These are phyloP conservation scores for Apophysomyces trapeziformis DNA, from an alignment of 371 early-diverging fungal species.

Conservation along the genomic window DNA sequence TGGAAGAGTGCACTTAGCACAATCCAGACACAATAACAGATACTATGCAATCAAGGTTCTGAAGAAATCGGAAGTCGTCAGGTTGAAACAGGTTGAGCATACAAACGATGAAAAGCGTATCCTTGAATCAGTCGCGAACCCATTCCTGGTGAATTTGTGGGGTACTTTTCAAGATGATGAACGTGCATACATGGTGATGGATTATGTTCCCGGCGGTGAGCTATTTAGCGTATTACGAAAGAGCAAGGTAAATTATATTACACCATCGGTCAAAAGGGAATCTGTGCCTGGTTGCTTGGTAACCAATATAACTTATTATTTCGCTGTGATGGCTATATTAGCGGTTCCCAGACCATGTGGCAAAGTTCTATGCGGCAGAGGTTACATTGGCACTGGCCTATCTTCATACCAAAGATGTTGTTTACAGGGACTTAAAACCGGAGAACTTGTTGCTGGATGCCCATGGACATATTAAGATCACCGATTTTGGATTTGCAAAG, in stretches of 20 bases:
- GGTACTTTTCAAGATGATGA: conserved; percentile 91
- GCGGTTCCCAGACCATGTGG: conserved; percentile 92
- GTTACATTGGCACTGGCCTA: conserved; percentile 82
- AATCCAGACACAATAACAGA: conserved; percentile 82
- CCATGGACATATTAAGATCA: conserved; percentile 98
- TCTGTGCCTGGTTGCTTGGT: too few species aligned
- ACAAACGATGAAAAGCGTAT: conserved; percentile 90
- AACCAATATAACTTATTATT: not conserved
- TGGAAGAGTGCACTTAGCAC: conserved; percentile 92
- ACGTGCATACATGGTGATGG: conserved; percentile 94
- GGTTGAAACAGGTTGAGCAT: conserved; percentile 92
- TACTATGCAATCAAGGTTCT: conserved; percentile 94
- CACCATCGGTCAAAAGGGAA: too few species aligned
- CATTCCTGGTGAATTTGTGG: conserved; percentile 94
- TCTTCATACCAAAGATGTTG: conserved; percentile 86
- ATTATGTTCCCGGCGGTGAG: conserved; percentile 95
- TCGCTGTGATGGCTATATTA: conserved; percentile 21
- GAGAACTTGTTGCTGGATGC: conserved; percentile 90
- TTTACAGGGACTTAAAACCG: conserved; percentile 96
- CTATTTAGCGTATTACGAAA: conserved; percentile 81
- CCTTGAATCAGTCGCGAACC: conserved; percentile 75
- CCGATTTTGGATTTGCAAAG: conserved; percentile 99
- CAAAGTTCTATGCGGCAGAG: conserved; percentile 82
- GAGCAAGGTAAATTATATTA: conserved; percentile 48
- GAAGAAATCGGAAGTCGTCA: conserved; percentile 90